Percentiles rank a stretch among this genome's conserved stretches.
These are phyloP conservation scores for Bryoerythrophyllum caledonicum DNA, from an alignment of 225 moss, liverwort and hornwort species.

Conservation along the genomic window DNA sequence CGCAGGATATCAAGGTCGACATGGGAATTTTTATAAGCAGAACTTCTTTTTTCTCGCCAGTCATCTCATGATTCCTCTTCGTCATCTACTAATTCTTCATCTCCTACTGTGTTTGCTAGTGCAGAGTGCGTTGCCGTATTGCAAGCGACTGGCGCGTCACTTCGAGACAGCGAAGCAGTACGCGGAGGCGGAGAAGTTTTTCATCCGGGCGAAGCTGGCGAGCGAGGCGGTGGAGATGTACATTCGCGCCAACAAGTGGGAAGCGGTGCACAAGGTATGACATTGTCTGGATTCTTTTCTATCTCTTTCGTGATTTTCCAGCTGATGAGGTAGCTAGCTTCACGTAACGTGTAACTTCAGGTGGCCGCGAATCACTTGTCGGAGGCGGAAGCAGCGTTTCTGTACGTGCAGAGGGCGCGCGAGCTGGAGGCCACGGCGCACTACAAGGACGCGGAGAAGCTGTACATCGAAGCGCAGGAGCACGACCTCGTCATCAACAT, in stretches of 20 bases:
- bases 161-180: slow-evolving; percentile 85
- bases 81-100: too few relatives aligned
- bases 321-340: not conserved
- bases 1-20: slow-evolving; percentile 60
- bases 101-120: not conserved
- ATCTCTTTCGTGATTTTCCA: not conserved
- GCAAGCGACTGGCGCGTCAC: slow-evolving; percentile 78
- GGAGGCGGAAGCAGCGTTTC: slow-evolving; percentile 62
- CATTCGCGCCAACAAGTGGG: slow-evolving; percentile 88
- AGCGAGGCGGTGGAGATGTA: slow-evolving; percentile 96
- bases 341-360: slow-evolving; percentile 29
- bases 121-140: slow-evolving; percentile 78
- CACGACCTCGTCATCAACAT: slow-evolving; percentile 89
- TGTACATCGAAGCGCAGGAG: slow-evolving; percentile 86
- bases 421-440: slow-evolving; percentile 68
- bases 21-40: too few relatives aligned
- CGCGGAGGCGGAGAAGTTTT: slow-evolving; percentile 80
- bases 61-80: not conserved
- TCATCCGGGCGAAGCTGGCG: slow-evolving; percentile 75
- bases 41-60: not conserved
- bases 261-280: slow-evolving; percentile 78
- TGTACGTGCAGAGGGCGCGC: slow-evolving; percentile 83
- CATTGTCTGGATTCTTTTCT: too few relatives aligned
- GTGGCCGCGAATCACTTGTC: slow-evolving; percentile 79
- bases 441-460: slow-evolving; percentile 86